Base-by-base conservation (phyloP, 148 eudicot species). In the Amaranthus hypochondriacus region DNA sequence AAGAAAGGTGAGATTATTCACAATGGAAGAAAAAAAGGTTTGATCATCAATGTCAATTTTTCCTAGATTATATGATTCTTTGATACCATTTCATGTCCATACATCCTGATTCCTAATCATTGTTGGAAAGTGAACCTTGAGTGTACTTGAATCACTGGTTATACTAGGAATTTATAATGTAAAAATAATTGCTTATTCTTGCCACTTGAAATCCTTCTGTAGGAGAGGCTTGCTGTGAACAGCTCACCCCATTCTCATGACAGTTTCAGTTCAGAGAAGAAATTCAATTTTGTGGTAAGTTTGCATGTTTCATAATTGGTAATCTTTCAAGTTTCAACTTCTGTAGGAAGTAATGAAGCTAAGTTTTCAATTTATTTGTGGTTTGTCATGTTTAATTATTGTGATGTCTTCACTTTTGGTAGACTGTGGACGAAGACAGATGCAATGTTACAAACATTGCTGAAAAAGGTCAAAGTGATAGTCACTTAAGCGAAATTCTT, bases 261-360 rank as follows among this genome's bases (percentile, higher is more conserved):
- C 68, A 79, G 75, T 78, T 77, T 79, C 75, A 77, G 62, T 72
- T 66, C 79, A 14, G 86, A 58, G 70, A 87, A 76, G 67, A 74
- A 74, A 73, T 77, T 76, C 53, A 75, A 77, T 64, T 74, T 78
- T 58, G 48, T 71, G 82, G 96, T 92, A 83, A 62, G 53, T 75
- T 75, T 47, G 46, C 48, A 52, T 15, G 44, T 21, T 66, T 59
- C 44, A 67, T 50, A 18, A 63, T 56, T 50, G 66, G 12, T 46
- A 39, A 54, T 11, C 18, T 60, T 77, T 28, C 39, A 28, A 28
- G 39, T 28, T 28, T 28, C 39, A 28, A 28, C 39, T n/a, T 7
- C 46, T 59, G 13, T 28, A 28, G 39, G 39, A 28, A 28, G 39
- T 28, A 28, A 28, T 28, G 39, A 28, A 28, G 39, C 2, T 28